Percentiles rank a stretch among this genome's conserved stretches.
These are phyloP conservation scores for Eucalyptus sp. DNA, from an alignment of 345 rosid species.

Conservation along the genomic window DNA sequence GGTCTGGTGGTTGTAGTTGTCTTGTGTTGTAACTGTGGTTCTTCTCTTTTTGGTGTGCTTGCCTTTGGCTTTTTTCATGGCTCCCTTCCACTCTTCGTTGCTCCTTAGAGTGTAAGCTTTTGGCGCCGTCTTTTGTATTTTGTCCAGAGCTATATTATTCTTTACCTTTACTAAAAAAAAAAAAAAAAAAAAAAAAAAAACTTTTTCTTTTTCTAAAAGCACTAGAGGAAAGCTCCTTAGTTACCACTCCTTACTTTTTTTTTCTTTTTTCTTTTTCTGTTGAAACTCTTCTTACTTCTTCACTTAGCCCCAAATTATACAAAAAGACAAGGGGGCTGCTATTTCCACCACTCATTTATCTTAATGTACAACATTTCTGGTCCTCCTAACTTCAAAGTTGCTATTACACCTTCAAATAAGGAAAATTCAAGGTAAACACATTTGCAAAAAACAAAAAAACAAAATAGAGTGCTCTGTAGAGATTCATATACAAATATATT, in stretches of 20 bases:
- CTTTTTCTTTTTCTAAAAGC: not conserved
- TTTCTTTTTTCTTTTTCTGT: rapidly evolving
- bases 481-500: not conserved
- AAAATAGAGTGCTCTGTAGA: not conserved
- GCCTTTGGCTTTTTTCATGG: too few relatives aligned
- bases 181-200: too few relatives aligned
- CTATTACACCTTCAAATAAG: not conserved
- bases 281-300: not conserved
- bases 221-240: not conserved
- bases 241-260: not conserved
- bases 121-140: too few relatives aligned
- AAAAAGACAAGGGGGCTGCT: not conserved
- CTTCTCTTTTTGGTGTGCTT: too few relatives aligned
- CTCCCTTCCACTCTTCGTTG: too few relatives aligned
- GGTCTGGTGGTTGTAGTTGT: too few relatives aligned
- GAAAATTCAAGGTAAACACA: not conserved
- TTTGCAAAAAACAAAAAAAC: not conserved
- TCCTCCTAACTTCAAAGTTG: not conserved
- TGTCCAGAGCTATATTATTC: too few relatives aligned
- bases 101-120: too few relatives aligned
- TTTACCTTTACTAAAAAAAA: too few relatives aligned
- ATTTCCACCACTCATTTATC: not conserved
- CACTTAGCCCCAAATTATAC: not conserved
- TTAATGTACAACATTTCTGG: not conserved
- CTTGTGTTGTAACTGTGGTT: too few relatives aligned